Percentiles rank a stretch among this genome's conserved stretches.
Conservation (phyloP, 495 filamentous ascomycete genomes). For the Lindgomyces ingoldianus region DNA sequence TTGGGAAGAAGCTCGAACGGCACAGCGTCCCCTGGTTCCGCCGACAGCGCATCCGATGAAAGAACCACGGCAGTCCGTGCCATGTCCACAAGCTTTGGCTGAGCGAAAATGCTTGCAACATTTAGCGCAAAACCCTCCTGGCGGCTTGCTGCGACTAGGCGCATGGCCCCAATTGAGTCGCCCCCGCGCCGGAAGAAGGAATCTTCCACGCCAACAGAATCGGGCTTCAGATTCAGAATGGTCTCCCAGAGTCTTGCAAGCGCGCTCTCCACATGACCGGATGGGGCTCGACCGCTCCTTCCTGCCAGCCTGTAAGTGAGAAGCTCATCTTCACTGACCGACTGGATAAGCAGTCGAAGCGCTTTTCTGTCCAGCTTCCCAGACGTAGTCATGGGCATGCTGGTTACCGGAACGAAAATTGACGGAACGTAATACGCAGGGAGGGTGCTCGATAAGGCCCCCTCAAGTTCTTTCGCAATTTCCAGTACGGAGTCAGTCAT, state of each 20-base stretch:
- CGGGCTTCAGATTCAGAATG: constrained; percentile 18
- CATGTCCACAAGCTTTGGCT: constrained; percentile 54
- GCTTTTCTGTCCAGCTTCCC: constrained; percentile 32
- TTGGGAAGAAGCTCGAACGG: constrained; percentile 53
- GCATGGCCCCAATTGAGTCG: constrained; percentile 39
- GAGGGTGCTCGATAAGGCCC: constrained; percentile 11
- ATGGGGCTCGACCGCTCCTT: constrained; percentile 35
- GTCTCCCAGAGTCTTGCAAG: constrained; percentile 24
- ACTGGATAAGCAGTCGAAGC: constrained; percentile 42
- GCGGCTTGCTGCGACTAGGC: constrained; percentile 31
- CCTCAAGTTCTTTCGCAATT: constrained; percentile 12
- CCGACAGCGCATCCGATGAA: constrained; percentile 4
- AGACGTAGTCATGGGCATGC: constrained; percentile 32
- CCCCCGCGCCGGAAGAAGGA: constrained; percentile 39
- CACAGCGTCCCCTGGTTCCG: constrained; percentile 31
- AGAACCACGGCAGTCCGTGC: constrained; percentile 29
- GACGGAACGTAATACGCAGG: constrained; percentile 33
- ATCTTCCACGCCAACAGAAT: constrained; percentile 32
- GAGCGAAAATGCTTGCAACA: constrained; percentile 54
- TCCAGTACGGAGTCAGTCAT: constrained; percentile 17
- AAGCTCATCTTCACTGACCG: constrained; percentile 47
- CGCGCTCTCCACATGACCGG: constrained; percentile 20
- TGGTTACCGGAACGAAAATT: constrained; percentile 27
- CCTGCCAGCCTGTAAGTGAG: constrained; percentile 49
- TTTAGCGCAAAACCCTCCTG: constrained; percentile 43